Evolutionary conservation across 306 rosid species (phyloP), one percentile per base, ranked within the genome.

Genomic region (Trichosanthes cucumerina): DNA sequence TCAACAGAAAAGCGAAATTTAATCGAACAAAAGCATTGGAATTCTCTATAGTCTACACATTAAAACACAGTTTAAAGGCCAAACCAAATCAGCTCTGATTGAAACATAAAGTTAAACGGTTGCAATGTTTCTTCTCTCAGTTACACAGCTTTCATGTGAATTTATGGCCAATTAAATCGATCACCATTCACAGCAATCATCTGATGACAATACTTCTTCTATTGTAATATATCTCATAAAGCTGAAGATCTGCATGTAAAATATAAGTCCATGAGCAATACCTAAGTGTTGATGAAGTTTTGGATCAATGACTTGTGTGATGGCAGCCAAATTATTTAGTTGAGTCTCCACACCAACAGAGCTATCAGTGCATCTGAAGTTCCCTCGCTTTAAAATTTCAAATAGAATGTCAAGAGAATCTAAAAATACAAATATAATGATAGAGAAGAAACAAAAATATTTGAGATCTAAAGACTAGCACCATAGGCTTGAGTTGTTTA

Each of bases 231-330:
- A 69, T 69, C 10, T 36, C 19, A 31, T 23, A 70, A 78, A 63
- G 36, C 19, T 5, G 49, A 54, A 44, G 56, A 15, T 54, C 9
- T 74, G 78, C 78, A 81, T 72, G 65, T 6, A 23, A 46, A 82
- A 81, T 70, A 33, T 23, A 69, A 77, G 56, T 28, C 78, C 18
- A 74, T 72, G 74, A 83, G 64, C 77, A 84, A 80, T 96, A 92
- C 99, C 98, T 83, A 96, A 80, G 85, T 96, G 99, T 79, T 92
- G 82, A 87, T 96, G 99, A 86, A 96, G 99, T 84, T 96, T 96
- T 52, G 99, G 99, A 82, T 96, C 98, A 77, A 96, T 84, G 75
- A 96, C 97, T 91, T 90, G 93, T 79, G 99, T 96, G 83, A 96
- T 83, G 41, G 90, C 83, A 81, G 99, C 97, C 93, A 96, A 83